Base-by-base conservation (phyloP, 2,329 filamentous ascomycete species). In the Fulvia fulva region DNA sequence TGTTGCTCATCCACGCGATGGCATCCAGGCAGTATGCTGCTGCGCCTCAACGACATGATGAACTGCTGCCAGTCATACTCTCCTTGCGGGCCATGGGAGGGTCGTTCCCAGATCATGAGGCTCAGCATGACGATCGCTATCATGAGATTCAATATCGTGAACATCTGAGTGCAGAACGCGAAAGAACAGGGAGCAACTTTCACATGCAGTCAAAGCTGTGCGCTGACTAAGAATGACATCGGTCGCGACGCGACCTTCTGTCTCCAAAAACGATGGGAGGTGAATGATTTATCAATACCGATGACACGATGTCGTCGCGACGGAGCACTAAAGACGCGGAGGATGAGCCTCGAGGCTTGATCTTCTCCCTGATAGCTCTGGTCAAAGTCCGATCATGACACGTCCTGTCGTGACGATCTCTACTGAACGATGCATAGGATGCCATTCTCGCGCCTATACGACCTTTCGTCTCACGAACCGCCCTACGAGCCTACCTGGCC, bases 401-500 rank as follows among this genome's bases (percentile, higher is more conserved):
- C 26, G 25, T 23, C 11, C 16, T 23, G 5, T 16, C 11, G 4
- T 34, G 23, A 25, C 44, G 26, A 55, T 26, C n/a, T 47, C 11
- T 30, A 25, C 45, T 50, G 16, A 37, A 26, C 30, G 30, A 77
- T 50, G 22, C 19, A 44, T 22, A 57, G 55, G 37, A 52, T 28
- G 73, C 78, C 58, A 68, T 83, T 59, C 75, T 83, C 56, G 71
- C 75, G 26, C 84, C 84, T 19, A 66, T 87, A 62, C 80, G 77
- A 61, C 71, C 81, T 63, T 76, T 81, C 56, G 76, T 82, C 53
- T 89, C 87, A 1, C 85, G 82, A 55, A 75, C 81, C 30, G 84
- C 87, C n/a, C 78, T 81, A 53, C 81, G 83, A 66, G 82, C 85
- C 28, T 90, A 89, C 70, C 72, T 90, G 50, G 83, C 83, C 58